Base-by-base conservation (phyloP, 257 asterid genomes). In the Solanum boliviense region DNA sequence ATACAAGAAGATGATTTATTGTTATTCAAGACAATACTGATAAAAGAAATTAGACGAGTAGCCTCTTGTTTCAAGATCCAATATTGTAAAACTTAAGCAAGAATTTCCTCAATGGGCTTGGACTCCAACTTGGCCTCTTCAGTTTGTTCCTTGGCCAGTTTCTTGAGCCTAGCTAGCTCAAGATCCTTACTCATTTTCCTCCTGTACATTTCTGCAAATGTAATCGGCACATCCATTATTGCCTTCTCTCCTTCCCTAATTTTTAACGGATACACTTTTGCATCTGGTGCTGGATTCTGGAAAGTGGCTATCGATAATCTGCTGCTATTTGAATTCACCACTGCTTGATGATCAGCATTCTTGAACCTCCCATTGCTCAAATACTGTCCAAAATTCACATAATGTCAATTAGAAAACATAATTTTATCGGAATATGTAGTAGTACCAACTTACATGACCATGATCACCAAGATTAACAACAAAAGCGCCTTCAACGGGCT, bases 381-480 rank as follows among this genome's bases (percentile, higher is more conserved):
- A 52, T 89, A 97, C 99, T 96, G 89, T 71, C n/a, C n/a, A n/a
- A n/a, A n/a, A n/a, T n/a, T n/a, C 65, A 27, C 65, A 79, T 41
- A 44, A 44, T n/a, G 21, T 5, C 44, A 44, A 41, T 46, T 71
- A 9, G 18, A 86, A 2, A 44, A 6, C 13, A 6, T 52, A 52
- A 52, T 52, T 56, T 7, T 70, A 68, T 29, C 10, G 5, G 10
- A 70, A 70, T 29, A 70, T 70, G 11, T 29, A 27, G 6, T 70
- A 70, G 39, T 16, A 31, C n/a, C 7, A 72, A 67, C 96, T 91
- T 89, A 95, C 99, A 34, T 93, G 95, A 7, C 94, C 98, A 84
- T 92, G 97, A 90, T 97, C 99, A 3, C 99, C 99, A 27, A 97
- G 96, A 79, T 97, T 97, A 84, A 97, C 96, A 12, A 97, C 99